Percentiles rank a stretch among this genome's conserved stretches.
phyloP scores from a whole-genome alignment of 495 filamentous ascomycete species.

The Neurospora sp. region DNA sequence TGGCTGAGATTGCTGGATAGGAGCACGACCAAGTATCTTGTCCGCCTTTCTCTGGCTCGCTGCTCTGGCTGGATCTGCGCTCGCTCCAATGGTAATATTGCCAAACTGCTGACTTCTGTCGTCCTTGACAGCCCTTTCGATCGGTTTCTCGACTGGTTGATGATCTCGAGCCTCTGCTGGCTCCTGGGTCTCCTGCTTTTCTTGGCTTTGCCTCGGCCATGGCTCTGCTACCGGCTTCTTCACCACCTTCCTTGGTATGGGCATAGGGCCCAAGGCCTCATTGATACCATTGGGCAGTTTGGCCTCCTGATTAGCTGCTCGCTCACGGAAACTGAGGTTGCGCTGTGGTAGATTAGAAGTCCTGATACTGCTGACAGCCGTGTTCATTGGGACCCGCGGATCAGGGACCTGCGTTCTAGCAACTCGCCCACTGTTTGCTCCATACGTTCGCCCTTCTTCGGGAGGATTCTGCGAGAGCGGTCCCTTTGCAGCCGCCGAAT shows the following conservation, averaged over 20 bases:
- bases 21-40: conserved; percentile 17
- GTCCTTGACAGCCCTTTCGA: not conserved
- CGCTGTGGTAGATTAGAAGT: conserved; percentile 30
- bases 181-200: not conserved
- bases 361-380: conserved; percentile 11
- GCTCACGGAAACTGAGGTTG: conserved; percentile 42
- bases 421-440: conserved; percentile 13
- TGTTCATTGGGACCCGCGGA: conserved; percentile 17
- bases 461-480: conserved; percentile 28
- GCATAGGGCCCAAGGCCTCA: conserved; percentile 3
- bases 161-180: not conserved
- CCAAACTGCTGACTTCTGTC: not conserved
- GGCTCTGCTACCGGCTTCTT: not conserved
- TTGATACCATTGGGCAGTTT: conserved; percentile 19
- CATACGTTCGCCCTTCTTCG: conserved; percentile 23
- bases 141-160: not conserved
- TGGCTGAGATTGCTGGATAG: conserved; percentile 7
- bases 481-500: conserved; percentile 9
- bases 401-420: conserved; percentile 19
- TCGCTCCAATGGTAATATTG: not conserved
- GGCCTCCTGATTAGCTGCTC: conserved; percentile 30
- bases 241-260: not conserved
- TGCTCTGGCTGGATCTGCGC: not conserved
- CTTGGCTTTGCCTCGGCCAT: not conserved
- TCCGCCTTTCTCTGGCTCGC: conserved; percentile 21